Evolutionary conservation across 805 yeast species (phyloP).

Genomic region (Zygotorulaspora danielsina): DNA sequence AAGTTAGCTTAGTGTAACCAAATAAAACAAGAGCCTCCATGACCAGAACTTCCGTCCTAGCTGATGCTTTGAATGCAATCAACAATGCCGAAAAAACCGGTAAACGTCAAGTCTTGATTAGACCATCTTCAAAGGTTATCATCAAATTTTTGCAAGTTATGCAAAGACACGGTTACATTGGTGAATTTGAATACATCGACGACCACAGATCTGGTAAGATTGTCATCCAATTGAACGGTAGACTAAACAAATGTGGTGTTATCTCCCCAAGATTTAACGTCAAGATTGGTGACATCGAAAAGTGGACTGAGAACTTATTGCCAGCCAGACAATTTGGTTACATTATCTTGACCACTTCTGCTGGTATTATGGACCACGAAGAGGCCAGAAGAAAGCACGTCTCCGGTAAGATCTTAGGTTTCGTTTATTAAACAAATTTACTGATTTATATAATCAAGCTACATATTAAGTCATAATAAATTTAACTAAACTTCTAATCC

Average conservation of each 20-base stretch:
- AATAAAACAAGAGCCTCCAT: constrained; percentile 42
- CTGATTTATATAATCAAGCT: neutral
- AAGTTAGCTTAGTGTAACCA: neutral
- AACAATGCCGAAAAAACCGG: constrained; percentile 99
- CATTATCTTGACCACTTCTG: constrained; percentile 97
- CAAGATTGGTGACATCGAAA: constrained; percentile 90
- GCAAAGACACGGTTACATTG: constrained; percentile 99
- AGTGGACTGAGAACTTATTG: constrained; percentile 96
- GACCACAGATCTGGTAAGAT: constrained; percentile 99
- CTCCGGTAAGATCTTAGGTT: constrained; percentile 97
- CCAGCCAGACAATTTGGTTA: constrained; percentile 99
- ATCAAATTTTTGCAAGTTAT: constrained; percentile 93
- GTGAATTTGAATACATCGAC: constrained; percentile 96
- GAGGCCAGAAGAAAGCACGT: constrained; percentile 99
- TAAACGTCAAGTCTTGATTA: constrained; percentile 96
- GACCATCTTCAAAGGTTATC: constrained; percentile 98
- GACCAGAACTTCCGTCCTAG: constrained; percentile 98
- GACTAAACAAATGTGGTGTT: constrained; percentile 98
- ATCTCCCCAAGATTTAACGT: constrained; percentile 98
- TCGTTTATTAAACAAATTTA: constrained; percentile 67
- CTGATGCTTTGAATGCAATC: constrained; percentile 96
- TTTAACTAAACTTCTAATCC: constrained; percentile 1
- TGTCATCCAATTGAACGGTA: constrained; percentile 94
- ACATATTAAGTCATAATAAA: constrained; percentile 1
- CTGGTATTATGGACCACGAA: constrained; percentile 99